Evolutionary conservation across 164 flowering plant species (phyloP), one percentile per base, ranked within the genome.

Genomic region (Stephania cephalantha): DNA sequence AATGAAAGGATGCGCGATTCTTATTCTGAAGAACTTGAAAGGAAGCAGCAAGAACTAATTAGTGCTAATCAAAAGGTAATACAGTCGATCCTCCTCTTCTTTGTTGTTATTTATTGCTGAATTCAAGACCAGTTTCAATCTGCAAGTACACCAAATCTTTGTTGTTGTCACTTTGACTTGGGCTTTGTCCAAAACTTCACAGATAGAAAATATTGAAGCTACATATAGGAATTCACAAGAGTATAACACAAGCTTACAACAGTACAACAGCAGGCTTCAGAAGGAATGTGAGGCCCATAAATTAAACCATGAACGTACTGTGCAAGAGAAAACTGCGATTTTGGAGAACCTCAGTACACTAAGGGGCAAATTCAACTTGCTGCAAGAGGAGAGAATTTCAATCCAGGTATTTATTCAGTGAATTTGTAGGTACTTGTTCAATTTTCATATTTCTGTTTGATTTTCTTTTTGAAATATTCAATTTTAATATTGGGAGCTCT

Each of bases 191-290:
- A 74, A 53, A 5, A 46, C 66, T 30, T 44, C 83, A 78, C 86
- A 93, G 98, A 86, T 91, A 69, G 45, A 81, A 13, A 84, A 94
- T 11, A 75, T 88, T n/a, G 85, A 83, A 68, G 97, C 93, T 31
- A 91, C 85, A 83, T 89, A 90, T 85, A 89, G 91, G 87, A 80
- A 90, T 65, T 78, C 94, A 71, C 98, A 94, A 72, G 99, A 96
- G 73, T 96, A 94, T 79, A 96, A 91, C 76, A 86, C 90, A 7
- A 92, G 99, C 80, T 86, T 96, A 65, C 99, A 96, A 74, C 91
- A 91, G 48, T 96, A 94, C 82, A 96, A 96, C 69, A 88, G 89
- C 69, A 96, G 89, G 77, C 97, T 96, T 75, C 98, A 92, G 82
- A 81, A 83, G 72, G 99, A 96, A 66, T 88, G 91, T 75, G 90